Base-by-base conservation (phyloP, 768 basidiomycete species). In the Suillus subalutaceus region DNA sequence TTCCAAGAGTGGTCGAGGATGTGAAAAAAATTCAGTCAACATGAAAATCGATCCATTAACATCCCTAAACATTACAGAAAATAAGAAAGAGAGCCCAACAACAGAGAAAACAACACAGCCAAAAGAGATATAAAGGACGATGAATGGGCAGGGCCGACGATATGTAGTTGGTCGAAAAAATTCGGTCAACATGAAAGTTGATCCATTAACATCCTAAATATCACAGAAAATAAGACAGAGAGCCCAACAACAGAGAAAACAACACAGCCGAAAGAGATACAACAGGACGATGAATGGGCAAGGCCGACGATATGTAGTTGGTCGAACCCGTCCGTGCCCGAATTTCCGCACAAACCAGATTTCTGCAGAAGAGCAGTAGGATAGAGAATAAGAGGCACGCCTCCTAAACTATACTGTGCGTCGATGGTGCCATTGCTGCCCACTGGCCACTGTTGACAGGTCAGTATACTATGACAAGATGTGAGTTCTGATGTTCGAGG, bases 371-470 rank as follows among this genome's bases (percentile, higher is more conserved):
- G 50, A 50, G 46, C 62, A 58, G 78, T 72, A 6, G 86, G 86
- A 3, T 85, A 76, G 32, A 91, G 81, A 62, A 92, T 79, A 46
- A 84, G 81, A 3, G 91, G 82, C 18, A 80, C 79, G 43, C 90
- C 91, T 35, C 91, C 91, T 62, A 79, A 79, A 9, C 82, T 83
- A 72, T 93, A 93, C 66, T 88, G 79, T 30, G 87, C 84, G 32
- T 85, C 81, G 60, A 94, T 70, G 43, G 81, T 86, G 48, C 90
- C 89, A 56, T 83, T 80, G 50, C 90, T 86, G 37, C 90, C 92
- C 9, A 91, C 86, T 23, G 82, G 85, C 82, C 86, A 89, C 74
- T 91, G 88, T 44, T 77, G 74, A 75, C 92, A 93, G 3, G 85
- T 85, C 26, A 92, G 72, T 63, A 92, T 79, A 68, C 90, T 90